Evolutionary conservation across 1,284 basidiomycete genomes (phyloP), one percentile per base, ranked within the genome.

Genomic region (Cryptococcus sp.): DNA sequence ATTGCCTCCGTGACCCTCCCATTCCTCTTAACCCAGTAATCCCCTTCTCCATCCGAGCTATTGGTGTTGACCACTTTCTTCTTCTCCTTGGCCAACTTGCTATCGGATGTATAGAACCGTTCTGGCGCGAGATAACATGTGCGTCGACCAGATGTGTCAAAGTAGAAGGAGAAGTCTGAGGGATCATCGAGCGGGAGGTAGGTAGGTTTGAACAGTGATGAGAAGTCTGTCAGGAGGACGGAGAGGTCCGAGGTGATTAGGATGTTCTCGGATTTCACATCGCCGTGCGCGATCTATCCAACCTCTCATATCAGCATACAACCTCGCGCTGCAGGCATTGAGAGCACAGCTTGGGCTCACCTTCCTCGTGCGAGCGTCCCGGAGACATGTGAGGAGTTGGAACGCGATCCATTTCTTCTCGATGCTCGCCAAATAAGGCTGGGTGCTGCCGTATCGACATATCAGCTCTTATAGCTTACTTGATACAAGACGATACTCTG

Each of bases 321-420:
- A 1, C 25, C 17, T 8, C 16, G 22, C 1, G 25, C 41, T 27
- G 48, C 31, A 47, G 8, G 56, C 19, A 49, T 23, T 41, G 17
- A 31, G 31, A 19, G 7, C 31, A 35, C 13, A 8, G 7, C 8
- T 35, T 2, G 5, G 2, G 59, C 80, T 56, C 50, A 82, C 83
- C 61, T 83, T 82, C 60, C 88, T 86, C 54, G 87, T 87, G 23
- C 91, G 86, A 0, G 91, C 86, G 65, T 93, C 91, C 35, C 88
- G 85, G 59, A 99, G 84, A 2, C 89, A 92, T 31, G 86, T 88
- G 53, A 99, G 81, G 1, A 99, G 82, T 77, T 99, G 95, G 74
- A 93, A 99, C 0, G 90, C 88, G 62, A 99, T 92, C 96, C 96
- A 99, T 72, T 93, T 92, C 84, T 99, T 99, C 82, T 99, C 96